A percentile compares a stretch with the other conserved stretches of the same genome.
phyloP scores from a whole-genome alignment of 257 asterid species.

The Plantago ovata region DNA sequence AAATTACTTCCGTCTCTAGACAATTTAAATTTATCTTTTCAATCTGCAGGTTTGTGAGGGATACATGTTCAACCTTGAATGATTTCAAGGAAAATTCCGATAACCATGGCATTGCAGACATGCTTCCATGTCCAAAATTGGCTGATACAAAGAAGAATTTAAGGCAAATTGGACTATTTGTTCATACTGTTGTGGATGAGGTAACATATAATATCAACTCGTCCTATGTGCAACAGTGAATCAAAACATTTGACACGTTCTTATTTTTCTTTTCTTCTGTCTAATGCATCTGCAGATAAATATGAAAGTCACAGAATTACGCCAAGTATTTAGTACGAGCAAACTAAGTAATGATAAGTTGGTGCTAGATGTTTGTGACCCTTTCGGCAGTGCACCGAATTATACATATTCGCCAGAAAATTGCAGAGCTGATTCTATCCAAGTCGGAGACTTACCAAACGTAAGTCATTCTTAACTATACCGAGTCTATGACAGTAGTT shows the following conservation, averaged over 20 bases:
- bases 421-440: slow-evolving; percentile 34
- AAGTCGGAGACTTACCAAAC: slow-evolving; percentile 38
- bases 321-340: slow-evolving; percentile 18
- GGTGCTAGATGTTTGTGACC: slow-evolving; percentile 37
- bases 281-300: slow-evolving; percentile 30
- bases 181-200: slow-evolving; percentile 44
- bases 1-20: no score
- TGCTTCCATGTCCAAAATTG: slow-evolving; percentile 44
- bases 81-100: slow-evolving; percentile 36
- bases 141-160: slow-evolving; percentile 22
- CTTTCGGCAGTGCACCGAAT: slow-evolving; percentile 46
- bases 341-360: slow-evolving; percentile 16
- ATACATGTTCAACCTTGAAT: slow-evolving; percentile 44
- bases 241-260: background rate
- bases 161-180: slow-evolving; percentile 33
- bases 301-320: slow-evolving; percentile 27
- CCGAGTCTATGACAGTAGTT: background rate
- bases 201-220: slow-evolving; percentile 21
- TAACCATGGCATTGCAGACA: slow-evolving; percentile 31
- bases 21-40: background rate
- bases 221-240: background rate
- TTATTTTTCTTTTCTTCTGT: background rate
- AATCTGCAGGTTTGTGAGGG: slow-evolving; percentile 38
- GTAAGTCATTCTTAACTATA: slow-evolving; percentile 21
- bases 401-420: slow-evolving; percentile 35